Percentiles rank a stretch among this genome's conserved stretches.
These are phyloP conservation scores for Coccomyxa sp. DNA, from an alignment of 139 green algal species.

Conservation along the genomic window DNA sequence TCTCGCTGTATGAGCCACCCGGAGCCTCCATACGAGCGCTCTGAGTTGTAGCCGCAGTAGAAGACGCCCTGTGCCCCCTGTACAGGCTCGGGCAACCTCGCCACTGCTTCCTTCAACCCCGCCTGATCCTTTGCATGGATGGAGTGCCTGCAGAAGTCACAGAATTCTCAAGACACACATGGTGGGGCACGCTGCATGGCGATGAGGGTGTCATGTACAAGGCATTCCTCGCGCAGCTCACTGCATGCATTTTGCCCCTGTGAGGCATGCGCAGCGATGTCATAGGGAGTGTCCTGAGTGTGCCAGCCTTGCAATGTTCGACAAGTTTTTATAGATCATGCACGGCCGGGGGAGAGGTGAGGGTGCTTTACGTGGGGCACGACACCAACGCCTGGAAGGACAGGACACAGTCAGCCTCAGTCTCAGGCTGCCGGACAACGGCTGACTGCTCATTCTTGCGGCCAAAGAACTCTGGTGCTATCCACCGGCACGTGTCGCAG, in stretches of 20 bases:
- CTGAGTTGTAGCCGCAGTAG: constrained; percentile 46
- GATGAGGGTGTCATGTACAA: too few relatives aligned
- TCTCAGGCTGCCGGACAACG: constrained; percentile 54
- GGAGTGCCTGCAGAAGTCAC: constrained; percentile 45
- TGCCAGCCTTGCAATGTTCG: too few relatives aligned
- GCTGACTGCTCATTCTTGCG: constrained; percentile 36
- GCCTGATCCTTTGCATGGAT: constrained; percentile 52
- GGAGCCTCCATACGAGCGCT: constrained; percentile 40
- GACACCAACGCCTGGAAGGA: constrained; percentile 66
- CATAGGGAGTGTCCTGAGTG: too few relatives aligned
- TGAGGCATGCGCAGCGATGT: too few relatives aligned
- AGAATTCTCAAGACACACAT: too few relatives aligned
- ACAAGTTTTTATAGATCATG: too few relatives aligned
- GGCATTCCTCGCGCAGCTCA: too few relatives aligned
- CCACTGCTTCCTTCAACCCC: constrained; percentile 51
- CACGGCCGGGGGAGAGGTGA: too few relatives aligned
- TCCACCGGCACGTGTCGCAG: constrained; percentile 81
- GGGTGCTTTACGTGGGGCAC: constrained; percentile 79
- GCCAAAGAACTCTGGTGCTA: constrained; percentile 55
- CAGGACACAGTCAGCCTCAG: constrained; percentile 20
- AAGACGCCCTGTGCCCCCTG: constrained; percentile 36
- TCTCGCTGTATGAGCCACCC: constrained; percentile 58
- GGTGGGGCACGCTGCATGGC: too few relatives aligned
- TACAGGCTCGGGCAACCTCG: constrained; percentile 54
- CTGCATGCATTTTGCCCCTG: too few relatives aligned